phyloP scores from a whole-genome alignment of 2,329 filamentous ascomycete species.

The Stromatinia cepivora region DNA sequence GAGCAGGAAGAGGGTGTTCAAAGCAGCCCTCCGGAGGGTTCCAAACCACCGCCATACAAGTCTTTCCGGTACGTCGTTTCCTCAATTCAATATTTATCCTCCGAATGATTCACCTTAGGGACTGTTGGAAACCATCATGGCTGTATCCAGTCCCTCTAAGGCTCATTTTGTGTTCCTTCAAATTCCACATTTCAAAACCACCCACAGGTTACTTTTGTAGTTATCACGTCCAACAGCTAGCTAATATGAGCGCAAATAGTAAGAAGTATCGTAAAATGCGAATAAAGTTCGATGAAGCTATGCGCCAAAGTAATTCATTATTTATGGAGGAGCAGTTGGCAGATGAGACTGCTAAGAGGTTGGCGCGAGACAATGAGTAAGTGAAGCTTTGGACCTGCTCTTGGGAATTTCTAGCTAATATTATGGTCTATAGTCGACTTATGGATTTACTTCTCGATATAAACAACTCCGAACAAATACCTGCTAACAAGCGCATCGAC shows the following conservation, averaged over 20 bases:
- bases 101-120: background rate
- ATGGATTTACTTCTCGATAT: conserved; percentile 87
- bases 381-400: conserved; percentile 37
- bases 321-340: conserved; percentile 82
- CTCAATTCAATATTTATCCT: background rate
- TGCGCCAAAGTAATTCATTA: conserved; percentile 78
- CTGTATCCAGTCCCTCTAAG: background rate
- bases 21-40: background rate
- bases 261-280: conserved; percentile 97
- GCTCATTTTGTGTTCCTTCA: background rate
- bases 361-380: conserved; percentile 92
- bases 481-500: conserved; percentile 72
- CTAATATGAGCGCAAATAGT: conserved; percentile 61
- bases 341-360: conserved; percentile 74
- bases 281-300: conserved; percentile 72
- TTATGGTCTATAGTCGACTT: conserved; percentile 63
- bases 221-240: background rate
- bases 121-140: too few species aligned
- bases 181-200: background rate
- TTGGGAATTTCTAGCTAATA: conserved; percentile 20
- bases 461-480: conserved; percentile 80
- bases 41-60: conserved; percentile 12
- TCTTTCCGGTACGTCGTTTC: background rate
- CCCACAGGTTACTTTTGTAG: background rate
- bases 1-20: conserved; percentile 13